Conservation (phyloP, 139 green algal species). For the Tetradesmus obliquus region DNA sequence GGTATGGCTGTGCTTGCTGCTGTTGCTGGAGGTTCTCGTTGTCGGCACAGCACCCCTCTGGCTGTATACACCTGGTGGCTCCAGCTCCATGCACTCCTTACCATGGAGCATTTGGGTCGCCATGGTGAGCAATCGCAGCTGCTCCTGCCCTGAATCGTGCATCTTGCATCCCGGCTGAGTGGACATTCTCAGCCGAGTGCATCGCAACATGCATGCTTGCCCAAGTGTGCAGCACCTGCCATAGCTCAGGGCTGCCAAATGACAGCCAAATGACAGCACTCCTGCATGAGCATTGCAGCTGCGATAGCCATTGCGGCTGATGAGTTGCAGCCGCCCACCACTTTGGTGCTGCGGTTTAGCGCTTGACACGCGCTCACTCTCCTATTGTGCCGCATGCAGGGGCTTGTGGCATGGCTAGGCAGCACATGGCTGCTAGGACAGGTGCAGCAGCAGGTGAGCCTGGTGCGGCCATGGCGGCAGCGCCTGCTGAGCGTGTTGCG, state of each 20-base stretch:
- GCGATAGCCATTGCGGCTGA: not conserved
- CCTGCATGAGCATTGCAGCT: not conserved
- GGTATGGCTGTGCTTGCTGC: not conserved
- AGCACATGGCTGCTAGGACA: not conserved
- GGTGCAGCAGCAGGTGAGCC: not conserved
- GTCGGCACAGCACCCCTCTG: not conserved
- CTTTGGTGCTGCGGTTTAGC: too few relatives aligned
- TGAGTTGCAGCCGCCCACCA: not conserved
- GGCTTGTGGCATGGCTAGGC: not conserved
- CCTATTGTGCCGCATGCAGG: not conserved
- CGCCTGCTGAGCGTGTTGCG: too few relatives aligned
- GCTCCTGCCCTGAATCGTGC: not conserved
- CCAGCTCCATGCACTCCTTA: not conserved
- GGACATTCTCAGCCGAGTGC: too few relatives aligned
- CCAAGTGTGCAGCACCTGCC: not conserved
- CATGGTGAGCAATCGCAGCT: not conserved
- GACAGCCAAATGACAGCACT: not conserved
- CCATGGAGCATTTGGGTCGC: not conserved
- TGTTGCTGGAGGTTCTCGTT: not conserved
- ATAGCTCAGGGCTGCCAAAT: not conserved
- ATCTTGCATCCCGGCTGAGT: too few relatives aligned
- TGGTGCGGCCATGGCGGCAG: not conserved
- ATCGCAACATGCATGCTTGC: not conserved
- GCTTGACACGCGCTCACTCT: too few relatives aligned
- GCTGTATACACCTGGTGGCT: not conserved